Conservation (phyloP, 78 protist genomes). For the Dictyostelium firmibasis region DNA sequence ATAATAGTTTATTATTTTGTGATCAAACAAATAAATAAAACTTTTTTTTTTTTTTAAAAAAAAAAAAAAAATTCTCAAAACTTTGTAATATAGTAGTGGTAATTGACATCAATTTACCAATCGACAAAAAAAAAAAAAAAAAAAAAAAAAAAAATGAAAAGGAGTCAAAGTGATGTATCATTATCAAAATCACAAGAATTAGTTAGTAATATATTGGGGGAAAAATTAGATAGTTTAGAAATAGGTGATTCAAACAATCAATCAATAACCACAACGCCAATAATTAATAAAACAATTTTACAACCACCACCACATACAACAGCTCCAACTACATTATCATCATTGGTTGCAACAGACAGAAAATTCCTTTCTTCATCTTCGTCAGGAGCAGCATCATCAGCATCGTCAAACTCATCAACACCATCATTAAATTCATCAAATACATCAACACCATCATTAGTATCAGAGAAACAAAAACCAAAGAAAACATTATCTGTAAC, state of each 20-base stretch:
- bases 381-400: neutral
- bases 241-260: neutral
- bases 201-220: neutral
- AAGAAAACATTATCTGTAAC: neutral
- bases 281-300: neutral
- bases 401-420: neutral
- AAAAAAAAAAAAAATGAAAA: neutral
- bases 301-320: neutral
- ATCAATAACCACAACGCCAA: neutral
- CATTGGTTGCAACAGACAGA: neutral
- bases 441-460: neutral
- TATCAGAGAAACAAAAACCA: conserved; percentile 9
- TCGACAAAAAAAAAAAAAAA: neutral
- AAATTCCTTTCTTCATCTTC: neutral
- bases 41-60: too few relatives aligned
- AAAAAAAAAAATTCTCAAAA: neutral
- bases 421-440: neutral
- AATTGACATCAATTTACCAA: neutral
- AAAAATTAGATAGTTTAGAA: neutral
- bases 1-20: neutral
- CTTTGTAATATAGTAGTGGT: neutral
- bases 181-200: conserved; percentile 23
- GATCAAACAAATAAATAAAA: neutral
- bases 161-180: conserved; percentile 18
- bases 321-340: neutral